These are phyloP conservation scores for Leucaena leucocephala DNA, from an alignment of 306 rosid genomes.

Conservation along the genomic window DNA sequence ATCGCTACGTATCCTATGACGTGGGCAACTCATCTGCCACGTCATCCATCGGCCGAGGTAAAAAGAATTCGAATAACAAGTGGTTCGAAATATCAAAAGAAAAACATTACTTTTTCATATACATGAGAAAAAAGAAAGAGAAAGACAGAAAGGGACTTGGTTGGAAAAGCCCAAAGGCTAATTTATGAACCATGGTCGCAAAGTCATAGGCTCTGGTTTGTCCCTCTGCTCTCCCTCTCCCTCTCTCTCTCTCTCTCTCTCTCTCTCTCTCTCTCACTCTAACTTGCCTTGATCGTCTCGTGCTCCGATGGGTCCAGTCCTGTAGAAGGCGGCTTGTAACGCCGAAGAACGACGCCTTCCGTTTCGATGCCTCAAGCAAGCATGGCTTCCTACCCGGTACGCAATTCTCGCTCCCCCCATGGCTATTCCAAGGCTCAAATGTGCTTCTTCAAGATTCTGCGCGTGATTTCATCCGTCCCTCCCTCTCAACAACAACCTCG, in stretches of 20 bases:
- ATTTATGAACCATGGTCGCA: background rate
- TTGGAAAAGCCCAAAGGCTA: background rate
- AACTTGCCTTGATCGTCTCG: background rate
- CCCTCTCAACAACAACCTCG: background rate
- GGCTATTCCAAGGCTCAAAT: constrained; percentile 47
- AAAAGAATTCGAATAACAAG: background rate
- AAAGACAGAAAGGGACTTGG: too few species aligned
- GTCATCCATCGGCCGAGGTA: background rate
- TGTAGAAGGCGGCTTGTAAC: background rate
- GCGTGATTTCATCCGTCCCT: constrained; percentile 48
- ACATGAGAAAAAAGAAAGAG: too few species aligned
- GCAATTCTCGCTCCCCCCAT: constrained; percentile 8
- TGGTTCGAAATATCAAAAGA: background rate
- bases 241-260: too few species aligned
- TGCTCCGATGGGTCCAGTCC: constrained; percentile 7
- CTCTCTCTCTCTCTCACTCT: too few species aligned
- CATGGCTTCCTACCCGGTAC: constrained; percentile 46
- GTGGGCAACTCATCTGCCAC: background rate
- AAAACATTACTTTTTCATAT: too few species aligned
- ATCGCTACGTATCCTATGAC: background rate
- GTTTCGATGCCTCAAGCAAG: background rate
- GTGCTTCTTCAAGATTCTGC: constrained; percentile 54
- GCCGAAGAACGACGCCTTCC: constrained; percentile 5
- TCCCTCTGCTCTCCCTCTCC: background rate
- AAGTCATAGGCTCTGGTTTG: background rate